phyloP scores from a whole-genome alignment of 2,329 filamentous ascomycete genomes.

The Drechslerella dactyloides region DNA sequence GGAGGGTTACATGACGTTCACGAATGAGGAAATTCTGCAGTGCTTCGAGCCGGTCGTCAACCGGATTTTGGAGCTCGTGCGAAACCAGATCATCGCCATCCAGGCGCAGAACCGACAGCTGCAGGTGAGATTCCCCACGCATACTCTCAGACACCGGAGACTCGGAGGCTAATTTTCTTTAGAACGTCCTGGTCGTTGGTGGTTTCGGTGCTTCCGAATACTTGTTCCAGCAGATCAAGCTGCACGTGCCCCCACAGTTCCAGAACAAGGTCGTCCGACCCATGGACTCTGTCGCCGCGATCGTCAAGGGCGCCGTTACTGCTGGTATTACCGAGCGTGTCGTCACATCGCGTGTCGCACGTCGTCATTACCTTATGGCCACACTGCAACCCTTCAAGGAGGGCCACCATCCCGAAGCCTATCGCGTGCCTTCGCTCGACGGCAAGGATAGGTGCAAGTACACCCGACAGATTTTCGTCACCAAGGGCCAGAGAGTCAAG shows the following conservation, averaged over 20 bases:
- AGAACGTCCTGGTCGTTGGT: conserved; percentile 95
- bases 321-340: conserved; percentile 97
- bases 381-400: conserved; percentile 99
- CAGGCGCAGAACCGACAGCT: conserved; percentile 93
- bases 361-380: conserved; percentile 98
- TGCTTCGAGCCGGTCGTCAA: conserved; percentile 99
- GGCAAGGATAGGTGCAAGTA: conserved; percentile 99
- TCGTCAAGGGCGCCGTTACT: conserved; percentile 97
- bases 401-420: conserved; percentile 96
- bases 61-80: conserved; percentile 90
- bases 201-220: conserved; percentile 98
- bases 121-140: conserved; percentile 64
- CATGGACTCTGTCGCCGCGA: conserved; percentile 98
- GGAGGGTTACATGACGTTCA: conserved; percentile 99
- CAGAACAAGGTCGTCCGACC: conserved; percentile 97
- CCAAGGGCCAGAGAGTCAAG: conserved; percentile 98
- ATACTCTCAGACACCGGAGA: conserved; percentile 23
- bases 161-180: conserved; percentile 53
- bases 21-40: conserved; percentile 97
- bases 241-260: conserved; percentile 97
- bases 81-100: conserved; percentile 98
- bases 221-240: conserved; percentile 98
- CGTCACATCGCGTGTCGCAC: conserved; percentile 93
- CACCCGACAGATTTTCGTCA: conserved; percentile 96
- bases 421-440: conserved; percentile 93